Conservation (phyloP, 2,329 filamentous ascomycete genomes). For the Decorospora gaudefroyi region DNA sequence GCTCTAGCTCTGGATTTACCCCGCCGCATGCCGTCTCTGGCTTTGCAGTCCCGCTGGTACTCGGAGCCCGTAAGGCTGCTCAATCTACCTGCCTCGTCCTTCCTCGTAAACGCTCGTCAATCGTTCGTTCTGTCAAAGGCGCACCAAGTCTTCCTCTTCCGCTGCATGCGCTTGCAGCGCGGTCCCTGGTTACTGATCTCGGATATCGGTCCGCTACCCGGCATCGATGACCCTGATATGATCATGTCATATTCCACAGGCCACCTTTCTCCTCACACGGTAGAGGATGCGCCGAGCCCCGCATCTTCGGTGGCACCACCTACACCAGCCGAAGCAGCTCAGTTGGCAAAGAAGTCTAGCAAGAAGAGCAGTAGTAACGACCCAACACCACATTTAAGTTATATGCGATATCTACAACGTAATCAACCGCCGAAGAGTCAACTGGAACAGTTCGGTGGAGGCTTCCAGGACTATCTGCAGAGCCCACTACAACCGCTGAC, state of each 20-base stretch:
- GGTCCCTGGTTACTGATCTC: slow-evolving; percentile 65
- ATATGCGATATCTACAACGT: slow-evolving; percentile 81
- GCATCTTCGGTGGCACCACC: slow-evolving; percentile 53
- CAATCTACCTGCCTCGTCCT: slow-evolving; percentile 57
- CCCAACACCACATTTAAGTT: slow-evolving; percentile 71
- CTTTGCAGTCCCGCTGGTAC: slow-evolving; percentile 64
- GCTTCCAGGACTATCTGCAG: slow-evolving; percentile 93
- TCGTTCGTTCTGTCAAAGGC: slow-evolving; percentile 62
- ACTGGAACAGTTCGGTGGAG: slow-evolving; percentile 69
- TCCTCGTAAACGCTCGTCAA: slow-evolving; percentile 62
- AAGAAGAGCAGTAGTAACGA: slow-evolving; percentile 56
- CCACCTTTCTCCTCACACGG: slow-evolving; percentile 51
- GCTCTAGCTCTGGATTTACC: slow-evolving; percentile 59
- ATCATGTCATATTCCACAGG: slow-evolving; percentile 46
- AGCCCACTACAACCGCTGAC: slow-evolving; percentile 92
- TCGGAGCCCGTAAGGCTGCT: slow-evolving; percentile 65
- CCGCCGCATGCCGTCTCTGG: slow-evolving; percentile 60
- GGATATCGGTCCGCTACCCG: slow-evolving; percentile 61
- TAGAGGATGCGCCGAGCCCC: slow-evolving; percentile 43
- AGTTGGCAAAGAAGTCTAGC: slow-evolving; percentile 38
- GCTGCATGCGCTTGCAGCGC: slow-evolving; percentile 61
- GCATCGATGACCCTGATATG: slow-evolving; percentile 49
- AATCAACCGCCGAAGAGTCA: slow-evolving; percentile 70
- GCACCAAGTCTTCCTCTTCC: slow-evolving; percentile 62
- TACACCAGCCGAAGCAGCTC: slow-evolving; percentile 69